These are phyloP conservation scores for Helicostylum pulchrum DNA, from an alignment of 192 early-diverging fungal species.

Conservation along the genomic window DNA sequence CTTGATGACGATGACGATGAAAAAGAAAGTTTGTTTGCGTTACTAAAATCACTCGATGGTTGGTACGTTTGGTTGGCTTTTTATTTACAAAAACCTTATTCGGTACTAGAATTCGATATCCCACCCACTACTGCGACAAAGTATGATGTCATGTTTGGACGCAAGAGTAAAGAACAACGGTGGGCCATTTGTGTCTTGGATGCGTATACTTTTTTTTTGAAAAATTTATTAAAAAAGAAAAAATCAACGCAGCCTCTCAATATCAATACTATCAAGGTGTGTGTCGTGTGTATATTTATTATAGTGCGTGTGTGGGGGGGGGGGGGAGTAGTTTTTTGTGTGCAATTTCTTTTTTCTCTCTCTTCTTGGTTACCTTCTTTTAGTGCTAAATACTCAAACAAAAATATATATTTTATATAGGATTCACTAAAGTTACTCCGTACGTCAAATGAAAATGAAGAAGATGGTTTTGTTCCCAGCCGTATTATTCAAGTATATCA, in stretches of 20 bases:
- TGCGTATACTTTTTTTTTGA: conserved; percentile 11
- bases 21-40: neutral
- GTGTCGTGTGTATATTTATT: neutral
- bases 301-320: neutral
- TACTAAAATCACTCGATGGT: conserved; percentile 6
- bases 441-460: neutral
- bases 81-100: conserved; percentile 5
- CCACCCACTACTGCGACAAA: neutral
- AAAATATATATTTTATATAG: neutral
- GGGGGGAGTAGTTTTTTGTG: too few relatives aligned
- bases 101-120: neutral
- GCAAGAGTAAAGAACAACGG: neutral
- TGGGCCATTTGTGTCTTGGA: neutral
- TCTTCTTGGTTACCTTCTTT: too few relatives aligned
- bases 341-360: too few relatives aligned
- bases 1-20: neutral
- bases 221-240: conserved; percentile 6
- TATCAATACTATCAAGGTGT: conserved; percentile 9
- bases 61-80: conserved; percentile 15
- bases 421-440: too few relatives aligned
- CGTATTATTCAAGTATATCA: conserved; percentile 1
- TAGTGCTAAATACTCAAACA: too few relatives aligned
- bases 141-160: neutral
- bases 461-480: neutral
- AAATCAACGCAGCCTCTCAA: neutral